phyloP scores from a whole-genome alignment of 805 yeast species.

The Yarrowia divulgata region DNA sequence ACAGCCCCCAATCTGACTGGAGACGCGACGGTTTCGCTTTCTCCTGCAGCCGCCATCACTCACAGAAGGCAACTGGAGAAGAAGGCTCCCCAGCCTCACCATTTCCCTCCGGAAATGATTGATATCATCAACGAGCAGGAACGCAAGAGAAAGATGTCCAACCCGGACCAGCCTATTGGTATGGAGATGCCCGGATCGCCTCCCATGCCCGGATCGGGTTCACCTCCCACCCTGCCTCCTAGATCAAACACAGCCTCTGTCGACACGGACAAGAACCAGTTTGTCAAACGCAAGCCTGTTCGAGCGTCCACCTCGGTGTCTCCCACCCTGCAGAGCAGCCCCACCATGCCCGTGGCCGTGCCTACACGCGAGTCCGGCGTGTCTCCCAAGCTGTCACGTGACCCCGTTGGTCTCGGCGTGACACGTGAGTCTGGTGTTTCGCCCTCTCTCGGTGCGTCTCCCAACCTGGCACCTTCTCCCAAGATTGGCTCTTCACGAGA shows the following conservation, averaged over 20 bases:
- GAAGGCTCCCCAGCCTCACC: constrained; percentile 46
- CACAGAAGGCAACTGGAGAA: constrained; percentile 28
- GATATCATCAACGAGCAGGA: constrained; percentile 40
- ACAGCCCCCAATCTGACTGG: constrained; percentile 25
- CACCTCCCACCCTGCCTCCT: constrained; percentile 22
- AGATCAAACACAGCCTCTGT: constrained; percentile 24
- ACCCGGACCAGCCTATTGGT: constrained; percentile 30
- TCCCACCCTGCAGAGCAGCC: constrained; percentile 1
- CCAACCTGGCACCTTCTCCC: constrained; percentile 5
- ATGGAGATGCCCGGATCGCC: constrained; percentile 37
- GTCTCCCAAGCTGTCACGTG: constrained; percentile 7
- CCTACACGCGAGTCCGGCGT: constrained; percentile 5
- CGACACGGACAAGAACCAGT: constrained; percentile 32
- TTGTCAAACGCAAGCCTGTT: constrained; percentile 36
- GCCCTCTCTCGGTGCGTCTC: neutral
- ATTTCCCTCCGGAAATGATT: constrained; percentile 48
- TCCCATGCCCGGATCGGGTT: constrained; percentile 3
- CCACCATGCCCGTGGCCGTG: constrained; percentile 9
- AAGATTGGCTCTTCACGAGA: constrained; percentile 1
- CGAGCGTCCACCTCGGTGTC: constrained; percentile 1
- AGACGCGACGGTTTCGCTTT: constrained; percentile 8
- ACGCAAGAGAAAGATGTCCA: constrained; percentile 24
- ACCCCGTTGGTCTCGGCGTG: constrained; percentile 7
- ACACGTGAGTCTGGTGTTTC: constrained; percentile 13
- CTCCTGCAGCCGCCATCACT: constrained; percentile 21